phyloP scores from a whole-genome alignment of 108 stramenopile genomes.

The Discostella stelligeroides region DNA sequence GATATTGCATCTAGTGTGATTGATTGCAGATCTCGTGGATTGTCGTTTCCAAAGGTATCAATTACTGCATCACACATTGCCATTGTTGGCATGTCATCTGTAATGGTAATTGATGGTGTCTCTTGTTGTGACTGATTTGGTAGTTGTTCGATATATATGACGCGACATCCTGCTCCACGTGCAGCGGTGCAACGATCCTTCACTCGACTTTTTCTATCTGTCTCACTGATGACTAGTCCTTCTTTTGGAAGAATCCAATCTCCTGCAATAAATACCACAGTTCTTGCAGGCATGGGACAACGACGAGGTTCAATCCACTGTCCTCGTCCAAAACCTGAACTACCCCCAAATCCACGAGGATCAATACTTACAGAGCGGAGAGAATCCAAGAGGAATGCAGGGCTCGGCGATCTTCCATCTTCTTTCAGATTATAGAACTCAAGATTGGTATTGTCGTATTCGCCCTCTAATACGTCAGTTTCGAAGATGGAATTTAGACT shows the following conservation, averaged over 20 bases:
- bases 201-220: conserved; percentile 14
- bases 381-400: conserved; percentile 61
- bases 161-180: conserved; percentile 64
- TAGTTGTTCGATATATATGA: conserved; percentile 63
- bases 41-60: conserved; percentile 43
- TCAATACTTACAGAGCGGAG: conserved; percentile 57
- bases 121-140: conserved; percentile 1
- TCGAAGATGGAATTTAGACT: conserved; percentile 15
- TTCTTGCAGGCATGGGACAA: conserved; percentile 61
- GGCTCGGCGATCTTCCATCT: conserved; percentile 61
- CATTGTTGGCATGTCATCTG: conserved; percentile 36
- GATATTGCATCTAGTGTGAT: conserved; percentile 73
- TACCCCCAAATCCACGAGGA: conserved; percentile 84
- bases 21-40: conserved; percentile 44
- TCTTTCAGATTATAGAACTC: conserved; percentile 39
- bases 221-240: neutral
- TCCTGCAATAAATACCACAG: conserved; percentile 62
- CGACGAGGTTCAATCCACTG: conserved; percentile 70
- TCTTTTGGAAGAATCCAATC: conserved; percentile 36
- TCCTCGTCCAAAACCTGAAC: conserved; percentile 68
- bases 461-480: conserved; percentile 5
- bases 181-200: conserved; percentile 62
- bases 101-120: conserved; percentile 3
- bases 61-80: conserved; percentile 62
- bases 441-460: conserved; percentile 18